Evolutionary conservation across 202 grass and related monocot genomes (phyloP), one percentile per base, ranked within the genome.

Genomic region (Digitaria exilis): DNA sequence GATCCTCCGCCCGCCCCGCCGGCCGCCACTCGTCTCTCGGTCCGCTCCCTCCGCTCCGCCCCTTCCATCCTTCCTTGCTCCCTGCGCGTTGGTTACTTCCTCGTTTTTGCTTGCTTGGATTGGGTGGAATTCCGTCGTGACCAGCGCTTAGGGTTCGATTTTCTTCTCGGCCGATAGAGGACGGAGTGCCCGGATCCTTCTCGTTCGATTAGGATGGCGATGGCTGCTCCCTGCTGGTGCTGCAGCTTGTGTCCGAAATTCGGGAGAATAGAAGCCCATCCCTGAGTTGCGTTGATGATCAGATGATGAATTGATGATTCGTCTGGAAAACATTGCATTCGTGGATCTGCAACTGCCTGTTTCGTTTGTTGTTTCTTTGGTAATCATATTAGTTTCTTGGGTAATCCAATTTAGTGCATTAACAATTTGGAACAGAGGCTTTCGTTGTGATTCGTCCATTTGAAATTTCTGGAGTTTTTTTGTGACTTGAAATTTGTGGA

Each of bases 91-190:
- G 63, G 45, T 39, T n/a, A n/a, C n/a, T 14, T 2, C 51, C 21
- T 75, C 49, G 18, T 52, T 52, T 0, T 35, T 65, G 74, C 56
- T 49, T 34, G 76, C 13, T 79, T 66, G 46, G 61, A 79, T 66
- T 65, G 17, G 28, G 24, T 26, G 30, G 62, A n/a, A 52, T 67
- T 54, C 46, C 30, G 44, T 9, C 15, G 46, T 34, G 61, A 18
- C 25, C 3, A 65, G 29, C 24, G 44, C 15, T 5, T 46, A 21
- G 19, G 71, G 29, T 37, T 55, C 19, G 50, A 31, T 50, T 25
- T 9, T 46, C 13, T n/a, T n/a, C n/a, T n/a, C n/a, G n/a, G n/a
- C n/a, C n/a, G n/a, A n/a, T 37, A 46, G 37, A 45, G 17, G 5
- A 2, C 9, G 24, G n/a, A 28, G 22, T 28, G 14, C 56, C 56